These are phyloP conservation scores for Pseudogymnoascus sp. DNA, from an alignment of 2,329 filamentous ascomycete genomes.

Conservation along the genomic window DNA sequence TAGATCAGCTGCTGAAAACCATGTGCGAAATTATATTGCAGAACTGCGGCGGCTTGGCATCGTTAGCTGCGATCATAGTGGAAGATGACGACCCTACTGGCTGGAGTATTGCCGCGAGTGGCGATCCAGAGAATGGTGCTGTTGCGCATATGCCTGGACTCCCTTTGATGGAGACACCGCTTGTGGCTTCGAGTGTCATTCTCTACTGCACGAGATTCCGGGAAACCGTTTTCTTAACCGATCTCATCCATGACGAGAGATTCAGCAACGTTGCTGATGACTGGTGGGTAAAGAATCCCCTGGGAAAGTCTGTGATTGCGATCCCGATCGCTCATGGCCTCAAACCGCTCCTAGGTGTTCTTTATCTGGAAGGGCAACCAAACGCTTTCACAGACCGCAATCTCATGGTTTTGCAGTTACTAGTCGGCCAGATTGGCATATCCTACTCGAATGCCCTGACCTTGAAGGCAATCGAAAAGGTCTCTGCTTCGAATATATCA, in stretches of 20 bases:
- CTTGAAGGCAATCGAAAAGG: conserved; percentile 66
- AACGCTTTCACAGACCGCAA: conserved; percentile 72
- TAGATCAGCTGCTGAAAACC: conserved; percentile 68
- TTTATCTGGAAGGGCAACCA: conserved; percentile 69
- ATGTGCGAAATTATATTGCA: conserved; percentile 78
- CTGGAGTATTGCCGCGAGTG: conserved; percentile 69
- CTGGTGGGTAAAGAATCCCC: conserved; percentile 61
- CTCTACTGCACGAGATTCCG: conserved; percentile 70
- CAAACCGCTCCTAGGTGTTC: conserved; percentile 61
- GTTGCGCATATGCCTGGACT: conserved; percentile 59
- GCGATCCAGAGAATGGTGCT: conserved; percentile 62
- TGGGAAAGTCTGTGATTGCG: conserved; percentile 69
- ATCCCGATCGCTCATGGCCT: conserved; percentile 69
- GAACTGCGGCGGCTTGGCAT: conserved; percentile 64
- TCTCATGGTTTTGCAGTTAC: conserved; percentile 57
- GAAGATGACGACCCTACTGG: conserved; percentile 50
- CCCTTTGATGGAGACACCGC: conserved; percentile 55
- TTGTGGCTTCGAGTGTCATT: conserved; percentile 70
- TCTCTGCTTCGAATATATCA: conserved; percentile 67
- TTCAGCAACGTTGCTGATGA: conserved; percentile 67
- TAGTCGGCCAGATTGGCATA: conserved; percentile 72
- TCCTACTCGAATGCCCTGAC: conserved; percentile 62
- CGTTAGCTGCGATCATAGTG: conserved; percentile 65
- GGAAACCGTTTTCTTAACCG: conserved; percentile 66
- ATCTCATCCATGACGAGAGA: conserved; percentile 66